Percentiles rank a stretch among this genome's conserved stretches.
phyloP scores from a whole-genome alignment of 2,329 filamentous ascomycete genomes.

The Lachnellula arida region DNA sequence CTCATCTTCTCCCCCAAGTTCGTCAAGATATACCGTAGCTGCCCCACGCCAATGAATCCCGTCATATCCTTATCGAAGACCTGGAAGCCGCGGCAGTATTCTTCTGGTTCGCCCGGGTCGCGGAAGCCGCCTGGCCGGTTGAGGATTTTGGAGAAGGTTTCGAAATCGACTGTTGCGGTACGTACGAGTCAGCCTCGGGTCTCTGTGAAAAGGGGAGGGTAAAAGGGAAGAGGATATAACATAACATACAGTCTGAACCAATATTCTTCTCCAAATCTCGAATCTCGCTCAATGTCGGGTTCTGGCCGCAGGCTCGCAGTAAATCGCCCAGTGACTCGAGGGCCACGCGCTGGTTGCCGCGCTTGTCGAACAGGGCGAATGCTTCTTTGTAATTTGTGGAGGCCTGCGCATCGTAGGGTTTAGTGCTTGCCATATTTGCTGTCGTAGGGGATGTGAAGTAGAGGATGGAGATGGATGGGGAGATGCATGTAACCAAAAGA shows the following conservation, averaged over 20 bases:
- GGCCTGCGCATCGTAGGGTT: constrained; percentile 47
- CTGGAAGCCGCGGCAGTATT: constrained; percentile 98
- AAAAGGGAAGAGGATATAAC: no score
- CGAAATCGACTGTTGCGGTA: constrained; percentile 78
- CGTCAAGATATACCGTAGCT: constrained; percentile 96
- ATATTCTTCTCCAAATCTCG: constrained; percentile 85
- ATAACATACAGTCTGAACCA: constrained; percentile 79
- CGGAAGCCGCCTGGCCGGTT: constrained; percentile 98
- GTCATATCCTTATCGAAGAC: constrained; percentile 99
- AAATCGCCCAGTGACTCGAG: constrained; percentile 87
- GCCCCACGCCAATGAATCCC: constrained; percentile 94
- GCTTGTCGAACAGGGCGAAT: constrained; percentile 99
- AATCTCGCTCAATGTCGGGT: constrained; percentile 92
- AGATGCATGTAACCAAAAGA: constrained; percentile 2
- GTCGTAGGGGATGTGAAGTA: constrained; percentile 40
- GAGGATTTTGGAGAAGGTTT: constrained; percentile 92
- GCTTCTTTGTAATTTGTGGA: constrained; percentile 99
- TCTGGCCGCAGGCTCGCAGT: constrained; percentile 94
- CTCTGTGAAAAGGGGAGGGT: not conserved
- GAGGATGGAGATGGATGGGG: not conserved
- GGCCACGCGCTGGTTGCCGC: constrained; percentile 87
- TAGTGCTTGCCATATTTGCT: constrained; percentile 22
- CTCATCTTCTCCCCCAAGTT: constrained; percentile 99
- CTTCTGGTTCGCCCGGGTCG: constrained; percentile 93
- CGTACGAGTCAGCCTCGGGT: not conserved